These are phyloP conservation scores for Wickerhamiella kurtzmanii DNA, from an alignment of 805 yeast species.

Conservation along the genomic window DNA sequence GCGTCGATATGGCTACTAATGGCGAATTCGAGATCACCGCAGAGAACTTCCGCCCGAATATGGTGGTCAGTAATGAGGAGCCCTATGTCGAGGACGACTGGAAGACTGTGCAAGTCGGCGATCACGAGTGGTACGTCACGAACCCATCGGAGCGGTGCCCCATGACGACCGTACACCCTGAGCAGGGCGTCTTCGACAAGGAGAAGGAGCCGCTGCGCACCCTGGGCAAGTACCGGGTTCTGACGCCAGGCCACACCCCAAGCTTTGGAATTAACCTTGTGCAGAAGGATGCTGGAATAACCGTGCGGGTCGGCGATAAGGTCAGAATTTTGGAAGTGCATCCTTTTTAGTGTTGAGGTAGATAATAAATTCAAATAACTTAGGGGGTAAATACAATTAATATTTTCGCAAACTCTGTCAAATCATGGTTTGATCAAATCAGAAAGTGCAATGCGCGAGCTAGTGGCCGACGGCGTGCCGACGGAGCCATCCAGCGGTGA, in stretches of 20 bases:
- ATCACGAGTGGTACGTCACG: conserved; percentile 20
- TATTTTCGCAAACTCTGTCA: too few relatives aligned
- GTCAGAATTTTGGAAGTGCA: conserved; percentile 13
- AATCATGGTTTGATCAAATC: conserved; percentile 14
- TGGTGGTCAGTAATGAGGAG: conserved; percentile 22
- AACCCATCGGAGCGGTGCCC: conserved; percentile 23
- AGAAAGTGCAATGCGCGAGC: conserved; percentile 12
- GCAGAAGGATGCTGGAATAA: conserved; percentile 16
- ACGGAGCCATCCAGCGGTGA: conserved; percentile 14
- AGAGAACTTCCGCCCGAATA: conserved; percentile 25
- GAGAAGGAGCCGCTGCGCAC: conserved; percentile 22
- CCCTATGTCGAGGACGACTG: conserved; percentile 27
- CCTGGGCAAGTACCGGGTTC: conserved; percentile 21
- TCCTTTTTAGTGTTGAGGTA: conserved; percentile 2
- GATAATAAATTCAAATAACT: too few relatives aligned
- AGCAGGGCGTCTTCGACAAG: conserved; percentile 17
- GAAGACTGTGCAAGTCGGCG: conserved; percentile 18
- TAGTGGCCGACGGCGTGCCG: neutral
- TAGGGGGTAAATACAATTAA: neutral
- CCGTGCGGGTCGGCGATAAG: conserved; percentile 21
- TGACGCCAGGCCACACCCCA: conserved; percentile 23
- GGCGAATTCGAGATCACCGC: conserved; percentile 14
- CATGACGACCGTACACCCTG: conserved; percentile 23
- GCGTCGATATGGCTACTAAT: conserved; percentile 14
- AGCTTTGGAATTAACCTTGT: conserved; percentile 23